These are phyloP conservation scores for Trichoderma virens DNA, from an alignment of 495 filamentous ascomycete genomes.

Conservation along the genomic window DNA sequence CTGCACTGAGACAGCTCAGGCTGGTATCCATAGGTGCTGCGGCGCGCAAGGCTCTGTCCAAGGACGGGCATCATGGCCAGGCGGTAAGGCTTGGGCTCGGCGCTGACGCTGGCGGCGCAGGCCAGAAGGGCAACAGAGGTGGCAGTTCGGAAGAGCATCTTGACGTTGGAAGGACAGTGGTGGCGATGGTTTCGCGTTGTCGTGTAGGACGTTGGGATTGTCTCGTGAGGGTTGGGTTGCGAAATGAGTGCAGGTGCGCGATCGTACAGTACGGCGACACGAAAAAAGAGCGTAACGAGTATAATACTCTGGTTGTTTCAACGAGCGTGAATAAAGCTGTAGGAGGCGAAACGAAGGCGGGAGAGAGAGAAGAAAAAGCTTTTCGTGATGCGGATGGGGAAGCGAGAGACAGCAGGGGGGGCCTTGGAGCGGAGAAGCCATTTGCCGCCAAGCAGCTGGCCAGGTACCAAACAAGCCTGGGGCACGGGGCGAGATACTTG, in stretches of 20 bases:
- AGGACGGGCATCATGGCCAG: conserved; percentile 31
- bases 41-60: conserved; percentile 31
- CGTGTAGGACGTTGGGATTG: neutral
- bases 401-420: neutral
- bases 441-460: neutral
- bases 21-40: conserved; percentile 31
- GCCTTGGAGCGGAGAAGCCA: neutral
- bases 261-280: neutral
- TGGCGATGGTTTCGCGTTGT: neutral
- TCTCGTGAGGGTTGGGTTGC: neutral
- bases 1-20: conserved; percentile 33
- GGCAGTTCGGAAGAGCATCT: conserved; percentile 32
- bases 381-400: conserved; percentile 1
- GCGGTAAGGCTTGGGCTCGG: conserved; percentile 37
- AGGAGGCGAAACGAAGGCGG: neutral
- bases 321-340: conserved; percentile 1
- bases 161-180: conserved; percentile 12
- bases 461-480: neutral
- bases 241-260: neutral
- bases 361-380: conserved; percentile 4
- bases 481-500: too few relatives aligned
- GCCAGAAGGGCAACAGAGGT: conserved; percentile 33
- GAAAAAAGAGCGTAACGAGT: conserved; percentile 12
- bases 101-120: conserved; percentile 30
- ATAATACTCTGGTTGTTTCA: conserved; percentile 12